Conservation (phyloP, 2,329 filamentous ascomycete species). For the Cladosporium cucumerinum region DNA sequence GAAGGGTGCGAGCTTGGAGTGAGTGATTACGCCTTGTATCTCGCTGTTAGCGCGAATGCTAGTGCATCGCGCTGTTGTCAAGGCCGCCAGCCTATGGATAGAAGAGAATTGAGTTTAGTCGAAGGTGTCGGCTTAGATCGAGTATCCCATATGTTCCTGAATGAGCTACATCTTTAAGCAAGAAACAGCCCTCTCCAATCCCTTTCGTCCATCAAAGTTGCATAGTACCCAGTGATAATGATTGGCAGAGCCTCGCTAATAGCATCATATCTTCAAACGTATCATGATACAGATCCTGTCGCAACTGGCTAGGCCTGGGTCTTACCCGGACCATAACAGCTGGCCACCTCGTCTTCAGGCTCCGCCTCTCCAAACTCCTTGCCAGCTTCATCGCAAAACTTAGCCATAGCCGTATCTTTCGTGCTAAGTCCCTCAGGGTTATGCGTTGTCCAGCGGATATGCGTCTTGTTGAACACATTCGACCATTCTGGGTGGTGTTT, state of each 20-base stretch:
- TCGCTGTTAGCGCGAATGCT: not conserved
- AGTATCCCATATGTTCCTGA: not conserved
- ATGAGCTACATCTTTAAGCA: not conserved
- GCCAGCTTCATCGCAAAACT: conserved; percentile 54
- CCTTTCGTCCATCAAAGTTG: not conserved
- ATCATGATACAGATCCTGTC: not conserved
- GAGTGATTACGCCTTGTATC: not conserved
- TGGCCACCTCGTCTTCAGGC: conserved; percentile 1
- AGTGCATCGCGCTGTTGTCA: not conserved
- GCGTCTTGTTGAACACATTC: conserved; percentile 69
- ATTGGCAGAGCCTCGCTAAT: not conserved
- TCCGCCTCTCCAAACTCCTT: conserved; percentile 26
- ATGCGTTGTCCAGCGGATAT: conserved; percentile 73
- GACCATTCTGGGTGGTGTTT: conserved; percentile 77
- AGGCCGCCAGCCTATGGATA: not conserved
- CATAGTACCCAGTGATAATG: not conserved
- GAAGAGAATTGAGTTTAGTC: not conserved
- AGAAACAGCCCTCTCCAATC: not conserved
- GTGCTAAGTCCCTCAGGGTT: conserved; percentile 61
- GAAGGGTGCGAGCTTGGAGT: not conserved
- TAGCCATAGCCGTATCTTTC: conserved; percentile 62
- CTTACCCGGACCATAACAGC: conserved; percentile 7
- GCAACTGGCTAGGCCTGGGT: not conserved
- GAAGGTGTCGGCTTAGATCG: not conserved
- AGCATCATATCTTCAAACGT: not conserved